Evolutionary conservation across 805 yeast genomes (phyloP), one percentile per base, ranked within the genome.

Genomic region (Metschnikowia aberdeeniae): DNA sequence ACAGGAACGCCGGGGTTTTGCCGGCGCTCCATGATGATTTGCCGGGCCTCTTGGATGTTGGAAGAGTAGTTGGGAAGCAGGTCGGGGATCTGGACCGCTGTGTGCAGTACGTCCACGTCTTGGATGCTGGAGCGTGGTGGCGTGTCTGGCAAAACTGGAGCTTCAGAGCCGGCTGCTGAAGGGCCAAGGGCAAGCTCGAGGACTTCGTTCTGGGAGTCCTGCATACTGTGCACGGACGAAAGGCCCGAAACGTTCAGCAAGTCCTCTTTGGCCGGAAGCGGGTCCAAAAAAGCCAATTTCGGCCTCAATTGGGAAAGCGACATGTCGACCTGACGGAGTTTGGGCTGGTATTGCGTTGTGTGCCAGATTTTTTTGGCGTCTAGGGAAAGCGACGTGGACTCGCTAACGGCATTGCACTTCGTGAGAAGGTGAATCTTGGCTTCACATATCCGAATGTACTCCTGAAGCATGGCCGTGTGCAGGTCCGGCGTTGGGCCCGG

Each of bases 331-430:
- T 43, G 35, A 9, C 43, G 35, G 36, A 62, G 50, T 34, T 56
- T 46, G 2, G 73, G 71, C 12, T 51, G 50, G 42, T 60, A 66
- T 32, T 53, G 53, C 20, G 47, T 52, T 28, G 44, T 42, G 33
- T 60, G 59, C 55, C 62, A 67, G 11, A 52, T 49, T 24, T 59
- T 52, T 47, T 70, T 70, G 7, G 65, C 66, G 46, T 68, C 73
- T 5, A 64, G 49, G 4, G 73, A 67, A 9, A 68, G 59, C 6
- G 72, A 61, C 1, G 73, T 63, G 4, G 72, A 66, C 44, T 67
- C 72, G 43, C 59, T 63, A 8, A 62, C 59, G 5, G 56, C 49
- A 40, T 63, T 62, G 38, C 70, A 47, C 40, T 66, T 60, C n/a
- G 58, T 47, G 7, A 67, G 57, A 9, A 66, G 52, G 27, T 53